A percentile compares a stretch with the other conserved stretches of the same genome.
These are phyloP conservation scores for Phytopythium delawarense DNA, from an alignment of 352 stramenopile genomes.

Conservation along the genomic window DNA sequence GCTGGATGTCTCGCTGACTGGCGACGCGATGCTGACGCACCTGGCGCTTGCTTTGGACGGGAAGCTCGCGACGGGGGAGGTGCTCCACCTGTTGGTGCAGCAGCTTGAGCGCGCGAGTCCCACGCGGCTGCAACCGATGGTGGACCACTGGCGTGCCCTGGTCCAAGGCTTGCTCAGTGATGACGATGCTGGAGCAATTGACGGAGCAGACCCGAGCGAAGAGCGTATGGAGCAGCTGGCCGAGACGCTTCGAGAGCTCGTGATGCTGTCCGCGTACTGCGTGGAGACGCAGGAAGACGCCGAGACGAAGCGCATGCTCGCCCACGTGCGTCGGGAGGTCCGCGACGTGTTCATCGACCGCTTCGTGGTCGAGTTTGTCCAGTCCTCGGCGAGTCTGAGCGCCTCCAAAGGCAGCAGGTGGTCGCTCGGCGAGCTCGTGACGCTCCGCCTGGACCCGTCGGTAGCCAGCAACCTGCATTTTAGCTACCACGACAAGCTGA, in stretches of 20 bases:
- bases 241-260: conserved; percentile 31
- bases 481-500: conserved; percentile 53
- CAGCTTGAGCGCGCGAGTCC: conserved; percentile 25
- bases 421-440: conserved; percentile 14
- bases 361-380: conserved; percentile 40
- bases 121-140: conserved; percentile 19
- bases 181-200: background rate
- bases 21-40: conserved; percentile 25
- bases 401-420: conserved; percentile 4
- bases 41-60: conserved; percentile 64
- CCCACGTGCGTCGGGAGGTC: conserved; percentile 47
- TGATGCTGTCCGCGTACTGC: conserved; percentile 44
- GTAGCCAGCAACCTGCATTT: conserved; percentile 35
- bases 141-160: conserved; percentile 45
- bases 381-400: conserved; percentile 6
- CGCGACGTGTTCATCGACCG: conserved; percentile 29
- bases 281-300: conserved; percentile 11
- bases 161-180: conserved; percentile 7
- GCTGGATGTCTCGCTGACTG: conserved; percentile 39
- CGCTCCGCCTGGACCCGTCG: conserved; percentile 16
- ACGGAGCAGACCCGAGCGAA: background rate
- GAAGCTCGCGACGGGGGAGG: conserved; percentile 27
- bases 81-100: conserved; percentile 28
- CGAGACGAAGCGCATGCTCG: conserved; percentile 34
- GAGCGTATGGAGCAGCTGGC: conserved; percentile 12